Base-by-base conservation (phyloP, 2,329 filamentous ascomycete species). In the Pleurostoma richardsiae region DNA sequence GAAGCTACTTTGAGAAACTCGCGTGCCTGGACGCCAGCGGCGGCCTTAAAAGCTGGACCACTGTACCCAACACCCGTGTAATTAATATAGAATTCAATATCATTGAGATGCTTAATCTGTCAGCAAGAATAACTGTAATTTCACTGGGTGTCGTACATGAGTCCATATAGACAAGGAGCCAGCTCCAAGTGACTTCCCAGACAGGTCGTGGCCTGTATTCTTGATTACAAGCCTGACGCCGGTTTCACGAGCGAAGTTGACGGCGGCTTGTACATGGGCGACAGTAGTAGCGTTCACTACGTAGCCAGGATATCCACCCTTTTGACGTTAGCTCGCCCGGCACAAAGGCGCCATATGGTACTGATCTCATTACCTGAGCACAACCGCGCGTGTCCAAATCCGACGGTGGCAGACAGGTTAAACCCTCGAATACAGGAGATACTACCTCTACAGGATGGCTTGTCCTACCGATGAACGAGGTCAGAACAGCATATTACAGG, bases 1-100 rank as follows among this genome's bases (percentile, higher is more conserved):
- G 70, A 59, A 3, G 72, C 75, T 40, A 67, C 69, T 29, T 71
- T 66, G 53, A 80, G 79, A 3, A 77, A 59, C 49, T 82, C 77
- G 40, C 64, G 66, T 3, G 71, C 73, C 49, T 78, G 70, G 4
- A 82, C 71, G 46, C 78, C 78, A 10, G 76, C 72, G 1, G 75
- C 77, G 26, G 79, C 63, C 56, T 76, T 81, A 53, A 81, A 69
- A 0, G 77, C 78, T 3, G 70, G 64, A 1, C 77, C 76, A 3
- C 52, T 54, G 56, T 75, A 70, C 31, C 57, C 54, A 30, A 39
- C 42, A 6, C 39, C 47, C 41, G 43, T 42, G 52, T 66, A 68
- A 19, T 55, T 47, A 39, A 62, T 51, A 30, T 52, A 39, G 60
- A 61, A 36, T 8, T 58, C 45, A n/a, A 66, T 56, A 28, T 51